These are phyloP conservation scores for Cryphonectria radicalis DNA, from an alignment of 2,329 filamentous ascomycete genomes.

Conservation along the genomic window DNA sequence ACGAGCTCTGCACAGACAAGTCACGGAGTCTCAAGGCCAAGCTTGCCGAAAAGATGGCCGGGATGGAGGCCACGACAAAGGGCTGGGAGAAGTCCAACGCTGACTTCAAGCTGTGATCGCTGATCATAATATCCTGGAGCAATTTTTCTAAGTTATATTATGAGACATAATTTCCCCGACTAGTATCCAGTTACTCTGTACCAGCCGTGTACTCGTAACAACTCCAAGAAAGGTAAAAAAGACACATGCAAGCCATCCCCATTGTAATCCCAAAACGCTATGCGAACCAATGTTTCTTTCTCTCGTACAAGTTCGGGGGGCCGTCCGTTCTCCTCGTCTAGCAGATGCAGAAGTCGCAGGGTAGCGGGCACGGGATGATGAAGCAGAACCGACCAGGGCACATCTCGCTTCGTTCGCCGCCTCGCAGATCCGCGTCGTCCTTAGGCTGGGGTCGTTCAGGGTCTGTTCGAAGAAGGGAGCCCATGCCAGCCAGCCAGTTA, in stretches of 20 bases:
- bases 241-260: background rate
- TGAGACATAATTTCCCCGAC: background rate
- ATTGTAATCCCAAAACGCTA: constrained; percentile 11
- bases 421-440: constrained; percentile 33
- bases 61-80: constrained; percentile 55
- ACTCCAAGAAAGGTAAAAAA: background rate
- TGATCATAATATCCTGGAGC: background rate
- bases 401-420: constrained; percentile 36
- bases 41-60: constrained; percentile 72
- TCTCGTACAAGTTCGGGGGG: too few relatives aligned
- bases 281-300: constrained; percentile 3
- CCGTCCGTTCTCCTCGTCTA: constrained; percentile 16
- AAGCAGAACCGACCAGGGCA: constrained; percentile 47
- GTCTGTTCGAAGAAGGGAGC: constrained; percentile 30
- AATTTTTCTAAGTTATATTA: background rate
- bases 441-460: constrained; percentile 37
- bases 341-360: constrained; percentile 45
- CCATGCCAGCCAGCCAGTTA: background rate
- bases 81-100: constrained; percentile 74
- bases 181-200: background rate
- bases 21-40: constrained; percentile 70
- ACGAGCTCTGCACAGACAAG: constrained; percentile 86
- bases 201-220: background rate
- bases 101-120: constrained; percentile 73
- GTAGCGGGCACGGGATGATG: constrained; percentile 44